phyloP scores from a whole-genome alignment of 192 early-diverging fungal species.

The Podila epicladia region DNA sequence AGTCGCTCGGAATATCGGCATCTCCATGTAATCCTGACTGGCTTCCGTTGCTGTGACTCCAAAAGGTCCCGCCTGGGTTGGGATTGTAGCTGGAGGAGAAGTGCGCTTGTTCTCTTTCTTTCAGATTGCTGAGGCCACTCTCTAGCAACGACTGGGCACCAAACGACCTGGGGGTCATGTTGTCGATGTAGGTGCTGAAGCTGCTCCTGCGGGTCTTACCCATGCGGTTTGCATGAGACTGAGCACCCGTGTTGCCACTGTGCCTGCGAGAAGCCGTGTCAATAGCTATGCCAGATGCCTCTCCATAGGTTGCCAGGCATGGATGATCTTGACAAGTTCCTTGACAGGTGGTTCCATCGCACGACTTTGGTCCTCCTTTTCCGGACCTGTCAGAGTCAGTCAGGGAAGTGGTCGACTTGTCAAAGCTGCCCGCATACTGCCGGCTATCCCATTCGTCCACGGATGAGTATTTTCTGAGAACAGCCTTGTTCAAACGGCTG shows the following conservation, averaged over 20 bases:
- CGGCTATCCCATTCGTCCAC: constrained; percentile 29
- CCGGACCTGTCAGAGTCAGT: constrained; percentile 3
- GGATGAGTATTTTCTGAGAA: constrained; percentile 18
- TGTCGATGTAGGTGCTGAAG: constrained; percentile 44
- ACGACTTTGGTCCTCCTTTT: background rate
- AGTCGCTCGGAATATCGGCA: constrained; percentile 13
- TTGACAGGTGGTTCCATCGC: constrained; percentile 12
- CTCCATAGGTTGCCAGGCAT: constrained; percentile 1
- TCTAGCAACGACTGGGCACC: constrained; percentile 18
- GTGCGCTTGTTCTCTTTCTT: constrained; percentile 23
- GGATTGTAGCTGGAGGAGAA: constrained; percentile 22
- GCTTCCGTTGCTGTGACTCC: constrained; percentile 6
- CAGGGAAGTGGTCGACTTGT: too few species aligned
- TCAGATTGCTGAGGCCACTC: constrained; percentile 32
- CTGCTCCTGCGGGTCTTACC: constrained; percentile 32
- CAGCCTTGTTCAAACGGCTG: constrained; percentile 23
- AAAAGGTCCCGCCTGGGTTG: constrained; percentile 8
- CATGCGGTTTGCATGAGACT: background rate
- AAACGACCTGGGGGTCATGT: constrained; percentile 26
- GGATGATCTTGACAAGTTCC: constrained; percentile 18
- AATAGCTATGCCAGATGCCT: background rate
- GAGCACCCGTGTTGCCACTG: constrained; percentile 8
- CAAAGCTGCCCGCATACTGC: background rate
- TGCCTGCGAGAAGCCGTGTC: constrained; percentile 7
- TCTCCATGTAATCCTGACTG: constrained; percentile 9